Percentiles rank a stretch among this genome's conserved stretches.
Conservation (phyloP, 2,329 filamentous ascomycete genomes). For the Cytospora paraplurivora region DNA sequence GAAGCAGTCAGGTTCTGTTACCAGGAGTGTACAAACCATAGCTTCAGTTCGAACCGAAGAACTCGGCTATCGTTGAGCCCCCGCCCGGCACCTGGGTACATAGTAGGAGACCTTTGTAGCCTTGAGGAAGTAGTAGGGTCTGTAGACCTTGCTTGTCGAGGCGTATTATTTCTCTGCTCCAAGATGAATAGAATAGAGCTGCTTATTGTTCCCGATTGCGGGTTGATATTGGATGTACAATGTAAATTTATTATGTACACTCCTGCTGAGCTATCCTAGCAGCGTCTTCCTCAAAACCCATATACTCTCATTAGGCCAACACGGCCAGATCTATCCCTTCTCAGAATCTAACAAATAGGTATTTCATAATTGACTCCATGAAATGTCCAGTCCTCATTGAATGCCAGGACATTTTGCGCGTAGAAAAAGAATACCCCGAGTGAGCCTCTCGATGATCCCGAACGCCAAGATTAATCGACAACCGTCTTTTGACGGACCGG, state of each 20-base stretch:
- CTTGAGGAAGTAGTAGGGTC: too few species aligned
- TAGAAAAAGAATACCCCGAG: not conserved
- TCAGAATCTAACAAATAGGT: conserved; percentile 1
- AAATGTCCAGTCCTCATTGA: conserved; percentile 3
- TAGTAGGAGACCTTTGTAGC: too few species aligned
- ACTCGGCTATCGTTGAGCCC: too few species aligned
- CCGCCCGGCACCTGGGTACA: too few species aligned
- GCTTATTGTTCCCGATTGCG: too few species aligned
- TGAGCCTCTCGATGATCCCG: not conserved
- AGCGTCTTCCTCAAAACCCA: not conserved
- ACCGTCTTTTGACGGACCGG: not conserved
- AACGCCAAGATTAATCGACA: not conserved
- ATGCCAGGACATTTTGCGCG: not conserved
- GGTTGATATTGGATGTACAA: too few species aligned
- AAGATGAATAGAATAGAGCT: too few species aligned
- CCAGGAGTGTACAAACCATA: too few species aligned
- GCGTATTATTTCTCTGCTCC: too few species aligned
- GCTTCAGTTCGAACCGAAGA: too few species aligned
- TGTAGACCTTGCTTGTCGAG: too few species aligned
- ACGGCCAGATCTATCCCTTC: not conserved
- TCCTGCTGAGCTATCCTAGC: not conserved
- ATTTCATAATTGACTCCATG: conserved; percentile 1
- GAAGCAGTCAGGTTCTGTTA: too few species aligned
- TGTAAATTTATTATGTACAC: not conserved
- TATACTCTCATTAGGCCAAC: not conserved